Base-by-base conservation (phyloP, 2,329 filamentous ascomycete genomes). In the Leptographium galeiforme region DNA sequence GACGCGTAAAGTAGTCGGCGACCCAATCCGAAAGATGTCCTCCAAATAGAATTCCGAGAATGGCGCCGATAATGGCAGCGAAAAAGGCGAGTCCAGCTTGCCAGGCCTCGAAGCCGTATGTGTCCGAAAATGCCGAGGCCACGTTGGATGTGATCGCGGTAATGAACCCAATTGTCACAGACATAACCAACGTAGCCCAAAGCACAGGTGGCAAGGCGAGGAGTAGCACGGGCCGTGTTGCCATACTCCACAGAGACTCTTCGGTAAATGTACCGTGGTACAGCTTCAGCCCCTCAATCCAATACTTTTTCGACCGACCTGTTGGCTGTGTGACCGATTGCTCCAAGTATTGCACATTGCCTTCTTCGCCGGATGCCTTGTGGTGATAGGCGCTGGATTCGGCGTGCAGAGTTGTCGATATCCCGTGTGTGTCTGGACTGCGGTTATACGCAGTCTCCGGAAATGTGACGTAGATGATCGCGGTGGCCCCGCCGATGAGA, bases 61-160 rank as follows among this genome's bases (percentile, higher is more conserved):
- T 55, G 1, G 73, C 70, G 8, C 76, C 76, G 11, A 79, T 60
- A 30, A 77, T 61, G 18, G 69, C 69, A 0, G 72, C 60, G 33
- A 78, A 60, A 57, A 79, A 80, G 56, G 72, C 75, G 6, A 80
- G 67, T 0, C 76, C 77, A 1, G 66, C 68, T 59, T 73, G 72
- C 61, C 67, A 76, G 0, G 72, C 59, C 52, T 67, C 55, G 53
- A 77, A 75, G 25, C 60, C 64, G 56, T 76, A 76, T 0, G 72
- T 62, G 2, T 60, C 56, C 2, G 61, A 38, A 57, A 70, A 77
- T 1, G 74, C 73, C 0, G 67, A 57, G 4, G 69, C 68, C 2
- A 73, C 74, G 53, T 79, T 79, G 46, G 77, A 75, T 0, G 74
- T 72, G 12, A 81, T 72, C 14, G 76, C 76, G 0, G 77, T 73